These are phyloP conservation scores for Pleurotus tuber-regium DNA, from an alignment of 768 basidiomycete genomes.

Conservation along the genomic window DNA sequence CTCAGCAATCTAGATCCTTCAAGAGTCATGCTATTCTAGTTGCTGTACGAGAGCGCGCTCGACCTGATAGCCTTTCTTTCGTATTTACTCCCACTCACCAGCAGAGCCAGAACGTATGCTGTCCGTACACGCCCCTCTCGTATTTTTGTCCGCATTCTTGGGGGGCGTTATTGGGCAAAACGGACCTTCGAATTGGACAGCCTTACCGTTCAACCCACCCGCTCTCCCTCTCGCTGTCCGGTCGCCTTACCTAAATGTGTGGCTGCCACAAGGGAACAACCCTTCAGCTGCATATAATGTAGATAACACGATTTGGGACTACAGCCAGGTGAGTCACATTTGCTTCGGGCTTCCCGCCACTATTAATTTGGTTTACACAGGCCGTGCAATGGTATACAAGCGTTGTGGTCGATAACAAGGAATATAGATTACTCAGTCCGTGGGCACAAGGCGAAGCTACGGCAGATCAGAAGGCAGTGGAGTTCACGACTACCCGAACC, in stretches of 20 bases:
- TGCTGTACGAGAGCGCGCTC: too few relatives aligned
- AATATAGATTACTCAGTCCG: not conserved
- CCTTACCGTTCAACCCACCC: slow-evolving; percentile 5
- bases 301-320: not conserved
- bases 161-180: too few relatives aligned
- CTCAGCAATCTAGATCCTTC: too few relatives aligned
- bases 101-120: too few relatives aligned
- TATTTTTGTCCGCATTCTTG: too few relatives aligned
- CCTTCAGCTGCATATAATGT: not conserved
- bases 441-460: slow-evolving; percentile 2
- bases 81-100: too few relatives aligned
- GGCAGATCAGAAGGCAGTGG: slow-evolving; percentile 1
- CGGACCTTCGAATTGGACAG: slow-evolving; percentile 3
- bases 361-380: not conserved
- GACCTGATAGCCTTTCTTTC: too few relatives aligned
- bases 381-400: slow-evolving; percentile 8
- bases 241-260: slow-evolving; percentile 5
- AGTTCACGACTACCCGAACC: slow-evolving; percentile 11
- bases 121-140: too few relatives aligned
- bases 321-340: not conserved
- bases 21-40: too few relatives aligned
- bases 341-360: not conserved
- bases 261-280: slow-evolving; percentile 9
- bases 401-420: not conserved
- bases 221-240: slow-evolving; percentile 6